Evolutionary conservation across 176 grass and related monocot genomes (phyloP).

Genomic region (Stipa capillata): DNA sequence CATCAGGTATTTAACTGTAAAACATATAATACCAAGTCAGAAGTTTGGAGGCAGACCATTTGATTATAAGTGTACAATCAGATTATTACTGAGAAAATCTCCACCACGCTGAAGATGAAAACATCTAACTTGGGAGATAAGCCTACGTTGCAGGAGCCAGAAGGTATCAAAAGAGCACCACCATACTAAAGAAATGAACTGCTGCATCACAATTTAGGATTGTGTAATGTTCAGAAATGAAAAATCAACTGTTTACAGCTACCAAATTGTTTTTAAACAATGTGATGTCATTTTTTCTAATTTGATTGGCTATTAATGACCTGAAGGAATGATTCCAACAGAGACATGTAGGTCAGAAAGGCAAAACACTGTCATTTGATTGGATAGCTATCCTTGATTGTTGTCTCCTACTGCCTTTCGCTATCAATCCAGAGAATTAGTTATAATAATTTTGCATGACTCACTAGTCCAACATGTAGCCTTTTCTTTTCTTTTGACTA

Average conservation of each 20-base stretch:
- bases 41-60: background rate
- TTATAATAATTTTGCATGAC: background rate
- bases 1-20: background rate
- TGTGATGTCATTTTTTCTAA: background rate
- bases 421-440: background rate
- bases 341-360: background rate
- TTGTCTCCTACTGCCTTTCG: conserved; percentile 4
- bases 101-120: background rate
- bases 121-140: background rate
- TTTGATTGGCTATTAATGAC: background rate
- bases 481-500: background rate
- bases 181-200: background rate
- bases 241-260: background rate
- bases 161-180: background rate
- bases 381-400: background rate
- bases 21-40: background rate
- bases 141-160: background rate
- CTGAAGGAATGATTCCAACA: background rate
- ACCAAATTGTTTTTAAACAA: background rate
- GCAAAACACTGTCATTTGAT: background rate
- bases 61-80: background rate
- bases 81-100: background rate
- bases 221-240: background rate
- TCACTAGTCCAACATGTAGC: background rate
- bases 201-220: background rate